Evolutionary conservation across 495 filamentous ascomycete species (phyloP).

Genomic region (Rostrohypoxylon terebratum): DNA sequence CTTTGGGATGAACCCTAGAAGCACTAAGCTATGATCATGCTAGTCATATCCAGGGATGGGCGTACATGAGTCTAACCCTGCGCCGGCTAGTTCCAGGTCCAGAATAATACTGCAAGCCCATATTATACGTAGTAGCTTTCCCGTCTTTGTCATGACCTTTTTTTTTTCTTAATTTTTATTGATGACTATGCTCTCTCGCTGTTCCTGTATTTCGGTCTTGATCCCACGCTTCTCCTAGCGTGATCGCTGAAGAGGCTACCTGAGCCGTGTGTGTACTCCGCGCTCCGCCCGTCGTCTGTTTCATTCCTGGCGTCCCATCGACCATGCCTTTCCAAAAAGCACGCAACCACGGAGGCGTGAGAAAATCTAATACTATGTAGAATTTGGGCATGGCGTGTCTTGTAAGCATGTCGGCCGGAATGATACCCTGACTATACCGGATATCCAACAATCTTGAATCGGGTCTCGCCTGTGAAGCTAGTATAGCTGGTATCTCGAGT

Average conservation of each 20-base stretch:
- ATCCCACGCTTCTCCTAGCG: slow-evolving; percentile 23
- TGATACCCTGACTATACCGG: slow-evolving; percentile 45
- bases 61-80: slow-evolving; percentile 36
- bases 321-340: slow-evolving; percentile 30
- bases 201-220: slow-evolving; percentile 13
- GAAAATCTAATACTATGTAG: slow-evolving; percentile 42
- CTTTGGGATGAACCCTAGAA: slow-evolving; percentile 43
- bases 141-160: slow-evolving; percentile 16
- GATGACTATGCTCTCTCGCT: slow-evolving; percentile 9
- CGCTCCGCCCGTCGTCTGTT: slow-evolving; percentile 35
- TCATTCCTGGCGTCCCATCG: slow-evolving; percentile 43
- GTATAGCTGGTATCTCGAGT: slow-evolving; percentile 20
- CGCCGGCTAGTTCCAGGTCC: slow-evolving; percentile 40
- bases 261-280: slow-evolving; percentile 32
- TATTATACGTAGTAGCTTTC: slow-evolving; percentile 25
- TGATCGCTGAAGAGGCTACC: slow-evolving; percentile 43
- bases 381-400: slow-evolving; percentile 38
- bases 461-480: slow-evolving; percentile 41
- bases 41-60: slow-evolving; percentile 45
- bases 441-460: slow-evolving; percentile 44
- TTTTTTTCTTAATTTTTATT: neutral
- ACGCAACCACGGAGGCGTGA: slow-evolving; percentile 35
- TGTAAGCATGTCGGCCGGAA: slow-evolving; percentile 42
- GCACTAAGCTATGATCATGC: slow-evolving; percentile 43
- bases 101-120: slow-evolving; percentile 19